phyloP scores from a whole-genome alignment of 305 asterid species.

The Solanum chacoense region DNA sequence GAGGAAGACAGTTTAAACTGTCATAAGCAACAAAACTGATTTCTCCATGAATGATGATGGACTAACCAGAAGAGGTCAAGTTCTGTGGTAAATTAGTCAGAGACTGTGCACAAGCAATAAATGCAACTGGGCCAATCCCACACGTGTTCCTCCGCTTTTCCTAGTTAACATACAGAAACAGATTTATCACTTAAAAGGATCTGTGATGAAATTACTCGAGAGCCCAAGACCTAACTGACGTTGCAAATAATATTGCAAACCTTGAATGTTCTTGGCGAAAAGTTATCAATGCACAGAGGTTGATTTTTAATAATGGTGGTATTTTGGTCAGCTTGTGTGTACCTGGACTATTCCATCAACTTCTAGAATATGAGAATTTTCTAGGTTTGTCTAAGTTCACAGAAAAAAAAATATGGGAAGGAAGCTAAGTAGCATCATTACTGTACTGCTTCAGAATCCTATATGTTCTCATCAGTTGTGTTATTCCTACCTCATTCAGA shows the following conservation, averaged over 20 bases:
- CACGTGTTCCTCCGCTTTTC: constrained; percentile 51
- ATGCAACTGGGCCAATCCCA: constrained; percentile 82
- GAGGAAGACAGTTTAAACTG: neutral
- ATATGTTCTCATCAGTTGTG: neutral
- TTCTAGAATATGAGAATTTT: neutral
- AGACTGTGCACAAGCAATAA: constrained; percentile 76
- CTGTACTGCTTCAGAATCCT: neutral
- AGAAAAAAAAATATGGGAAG: neutral
- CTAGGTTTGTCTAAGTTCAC: neutral
- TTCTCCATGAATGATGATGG: neutral
- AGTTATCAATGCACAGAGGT: neutral
- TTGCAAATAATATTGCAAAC: neutral
- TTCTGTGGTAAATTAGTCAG: constrained; percentile 72
- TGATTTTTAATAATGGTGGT: neutral
- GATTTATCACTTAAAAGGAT: neutral
- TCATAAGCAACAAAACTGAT: neutral
- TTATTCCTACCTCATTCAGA: neutral
- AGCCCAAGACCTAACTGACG: neutral
- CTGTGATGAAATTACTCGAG: neutral
- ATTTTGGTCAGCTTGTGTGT: neutral
- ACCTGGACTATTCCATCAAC: neutral
- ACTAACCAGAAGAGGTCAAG: constrained; percentile 85
- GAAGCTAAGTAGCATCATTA: neutral
- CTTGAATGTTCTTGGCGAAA: neutral
- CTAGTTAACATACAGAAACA: constrained; percentile 22